A percentile compares a stretch with the other conserved stretches of the same genome.
phyloP scores from a whole-genome alignment of 306 rosid genomes.

The Inga leiocalycina region DNA sequence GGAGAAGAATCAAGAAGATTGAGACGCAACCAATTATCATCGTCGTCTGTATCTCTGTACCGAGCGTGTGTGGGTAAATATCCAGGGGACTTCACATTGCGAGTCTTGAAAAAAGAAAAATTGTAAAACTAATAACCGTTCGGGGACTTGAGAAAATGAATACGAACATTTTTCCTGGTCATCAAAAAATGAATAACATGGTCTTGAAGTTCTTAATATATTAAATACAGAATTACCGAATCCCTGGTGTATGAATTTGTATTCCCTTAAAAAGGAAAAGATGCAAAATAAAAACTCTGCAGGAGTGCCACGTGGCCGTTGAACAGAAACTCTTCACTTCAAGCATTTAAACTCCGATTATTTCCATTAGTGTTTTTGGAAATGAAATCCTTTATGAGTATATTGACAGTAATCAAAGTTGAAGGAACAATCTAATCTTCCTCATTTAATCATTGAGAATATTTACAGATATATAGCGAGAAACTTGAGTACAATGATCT shows the following conservation, averaged over 20 bases:
- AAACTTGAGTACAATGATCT: too few species aligned
- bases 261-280: background rate
- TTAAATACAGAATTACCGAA: background rate
- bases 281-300: background rate
- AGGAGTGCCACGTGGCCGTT: background rate
- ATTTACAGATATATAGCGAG: too few species aligned
- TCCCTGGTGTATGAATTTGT: too few species aligned
- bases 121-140: too few species aligned
- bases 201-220: background rate
- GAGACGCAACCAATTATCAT: slow-evolving; percentile 26
- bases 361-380: too few species aligned
- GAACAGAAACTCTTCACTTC: background rate
- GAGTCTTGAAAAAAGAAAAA: too few species aligned
- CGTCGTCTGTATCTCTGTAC: background rate
- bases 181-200: background rate
- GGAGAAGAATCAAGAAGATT: slow-evolving; percentile 40
- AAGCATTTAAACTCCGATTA: too few species aligned
- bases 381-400: too few species aligned
- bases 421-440: too few species aligned
- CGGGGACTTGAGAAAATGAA: too few species aligned
- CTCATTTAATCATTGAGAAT: too few species aligned
- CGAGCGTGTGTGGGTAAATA: background rate
- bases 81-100: background rate
- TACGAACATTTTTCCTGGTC: background rate
- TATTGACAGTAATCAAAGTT: too few species aligned